phyloP scores from a whole-genome alignment of 2,329 filamentous ascomycete genomes.

The Penicillium sp. region DNA sequence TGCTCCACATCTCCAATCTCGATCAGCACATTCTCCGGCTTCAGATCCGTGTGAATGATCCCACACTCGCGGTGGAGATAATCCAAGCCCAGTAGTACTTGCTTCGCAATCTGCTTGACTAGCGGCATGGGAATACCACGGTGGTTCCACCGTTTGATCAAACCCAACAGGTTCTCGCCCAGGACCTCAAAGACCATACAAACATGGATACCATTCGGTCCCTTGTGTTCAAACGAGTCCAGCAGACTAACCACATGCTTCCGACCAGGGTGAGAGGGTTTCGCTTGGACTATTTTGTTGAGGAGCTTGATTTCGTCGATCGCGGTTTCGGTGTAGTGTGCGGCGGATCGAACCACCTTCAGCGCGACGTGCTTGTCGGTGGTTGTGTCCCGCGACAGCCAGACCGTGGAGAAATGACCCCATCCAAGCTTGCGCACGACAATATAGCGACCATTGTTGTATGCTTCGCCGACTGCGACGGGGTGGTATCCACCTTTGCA shows the following conservation, averaged over 20 bases:
- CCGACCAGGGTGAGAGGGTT: conserved; percentile 88
- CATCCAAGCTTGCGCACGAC: conserved; percentile 95
- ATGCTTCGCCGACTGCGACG: conserved; percentile 89
- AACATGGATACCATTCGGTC: conserved; percentile 91
- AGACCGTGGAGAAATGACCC: conserved; percentile 99
- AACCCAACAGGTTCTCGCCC: conserved; percentile 86
- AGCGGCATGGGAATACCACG: conserved; percentile 93
- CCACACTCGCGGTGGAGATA: conserved; percentile 97
- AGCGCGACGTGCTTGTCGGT: conserved; percentile 93
- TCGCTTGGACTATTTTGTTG: conserved; percentile 93
- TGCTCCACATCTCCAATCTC: conserved; percentile 99
- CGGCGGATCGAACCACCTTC: conserved; percentile 95
- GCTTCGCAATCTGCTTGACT: conserved; percentile 98
- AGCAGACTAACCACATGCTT: conserved; percentile 94
- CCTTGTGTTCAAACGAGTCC: conserved; percentile 97
- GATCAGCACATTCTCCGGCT: conserved; percentile 97
- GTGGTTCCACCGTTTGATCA: conserved; percentile 99
- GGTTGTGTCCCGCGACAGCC: conserved; percentile 76
- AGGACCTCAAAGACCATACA: conserved; percentile 99
- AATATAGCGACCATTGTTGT: conserved; percentile 96
- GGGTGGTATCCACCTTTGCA: conserved; percentile 99
- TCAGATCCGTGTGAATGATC: conserved; percentile 97
- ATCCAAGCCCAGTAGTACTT: conserved; percentile 91
- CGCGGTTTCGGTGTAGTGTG: conserved; percentile 98
- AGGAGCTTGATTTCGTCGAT: conserved; percentile 98